These are phyloP conservation scores for Penicillium riverlandense DNA, from an alignment of 495 filamentous ascomycete genomes.

Conservation along the genomic window DNA sequence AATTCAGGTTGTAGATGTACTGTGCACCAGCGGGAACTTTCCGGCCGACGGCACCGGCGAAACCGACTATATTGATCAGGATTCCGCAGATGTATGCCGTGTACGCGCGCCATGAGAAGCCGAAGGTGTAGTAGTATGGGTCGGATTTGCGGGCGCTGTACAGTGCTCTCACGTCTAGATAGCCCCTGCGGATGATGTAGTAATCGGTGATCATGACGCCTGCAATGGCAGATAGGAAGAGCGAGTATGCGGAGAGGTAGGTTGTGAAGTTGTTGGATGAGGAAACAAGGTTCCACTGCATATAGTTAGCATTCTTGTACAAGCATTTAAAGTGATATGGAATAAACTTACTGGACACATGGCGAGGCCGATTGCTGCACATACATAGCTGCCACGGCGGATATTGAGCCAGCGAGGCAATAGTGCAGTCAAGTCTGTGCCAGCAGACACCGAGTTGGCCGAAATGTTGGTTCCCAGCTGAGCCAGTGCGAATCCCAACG, in stretches of 20 bases:
- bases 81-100: conserved; percentile 79
- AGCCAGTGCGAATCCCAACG: conserved; percentile 73
- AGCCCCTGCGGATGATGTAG: conserved; percentile 80
- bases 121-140: conserved; percentile 67
- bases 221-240: conserved; percentile 88
- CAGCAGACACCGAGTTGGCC: conserved; percentile 83
- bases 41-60: conserved; percentile 71
- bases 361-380: conserved; percentile 71
- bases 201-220: conserved; percentile 89
- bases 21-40: conserved; percentile 69
- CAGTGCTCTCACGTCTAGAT: conserved; percentile 69
- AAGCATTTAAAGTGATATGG: background rate
- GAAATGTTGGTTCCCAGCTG: conserved; percentile 92
- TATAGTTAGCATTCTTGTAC: conserved; percentile 3
- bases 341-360: conserved; percentile 62
- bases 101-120: conserved; percentile 80
- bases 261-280: conserved; percentile 86
- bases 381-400: conserved; percentile 84
- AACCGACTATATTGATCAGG: conserved; percentile 87
- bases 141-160: conserved; percentile 62
- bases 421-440: conserved; percentile 88
- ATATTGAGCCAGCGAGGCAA: conserved; percentile 82
- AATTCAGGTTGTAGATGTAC: conserved; percentile 88
- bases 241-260: conserved; percentile 90
- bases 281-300: conserved; percentile 67